Evolutionary conservation across 768 basidiomycete species (phyloP).

Genomic region (Rhodotorula paludigena): DNA sequence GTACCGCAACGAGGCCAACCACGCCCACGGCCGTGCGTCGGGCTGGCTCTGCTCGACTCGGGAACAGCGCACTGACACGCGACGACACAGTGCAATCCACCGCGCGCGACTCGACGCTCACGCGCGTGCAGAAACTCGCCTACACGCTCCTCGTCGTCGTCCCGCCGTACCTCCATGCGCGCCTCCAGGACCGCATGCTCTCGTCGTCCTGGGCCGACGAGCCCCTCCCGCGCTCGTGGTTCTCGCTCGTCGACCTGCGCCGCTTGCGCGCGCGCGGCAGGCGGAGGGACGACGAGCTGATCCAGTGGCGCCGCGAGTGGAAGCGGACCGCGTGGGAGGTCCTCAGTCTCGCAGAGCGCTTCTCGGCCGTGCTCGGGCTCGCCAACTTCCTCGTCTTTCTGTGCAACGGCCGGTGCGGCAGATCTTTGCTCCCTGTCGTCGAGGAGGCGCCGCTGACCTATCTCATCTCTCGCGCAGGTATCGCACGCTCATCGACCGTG

Average conservation of each 20-base stretch:
- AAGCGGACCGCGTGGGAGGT: conserved; percentile 40
- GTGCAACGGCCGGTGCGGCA: conserved; percentile 73
- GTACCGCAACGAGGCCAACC: conserved; percentile 49
- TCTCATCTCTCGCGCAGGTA: conserved; percentile 62
- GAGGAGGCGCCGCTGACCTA: not conserved
- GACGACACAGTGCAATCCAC: conserved; percentile 37
- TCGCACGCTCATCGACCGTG: conserved; percentile 72
- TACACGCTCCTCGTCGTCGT: conserved; percentile 35
- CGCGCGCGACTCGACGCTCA: conserved; percentile 11
- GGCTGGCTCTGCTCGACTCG: not conserved
- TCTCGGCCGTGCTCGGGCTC: conserved; percentile 46
- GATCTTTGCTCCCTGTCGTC: not conserved
- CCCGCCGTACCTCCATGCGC: conserved; percentile 31
- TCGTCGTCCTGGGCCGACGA: conserved; percentile 40
- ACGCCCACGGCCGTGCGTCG: not conserved
- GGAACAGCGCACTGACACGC: not conserved
- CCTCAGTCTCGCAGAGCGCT: conserved; percentile 28
- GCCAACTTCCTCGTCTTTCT: conserved; percentile 78
- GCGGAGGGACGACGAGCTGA: conserved; percentile 25
- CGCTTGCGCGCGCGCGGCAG: conserved; percentile 6
- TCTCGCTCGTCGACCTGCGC: conserved; percentile 25
- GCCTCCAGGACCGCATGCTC: conserved; percentile 37
- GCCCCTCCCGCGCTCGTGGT: conserved; percentile 29
- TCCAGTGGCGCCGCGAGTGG: conserved; percentile 33
- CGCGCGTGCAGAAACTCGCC: conserved; percentile 15